Evolutionary conservation across 495 filamentous ascomycete genomes (phyloP).

Genomic region (Neurospora sublineolata): DNA sequence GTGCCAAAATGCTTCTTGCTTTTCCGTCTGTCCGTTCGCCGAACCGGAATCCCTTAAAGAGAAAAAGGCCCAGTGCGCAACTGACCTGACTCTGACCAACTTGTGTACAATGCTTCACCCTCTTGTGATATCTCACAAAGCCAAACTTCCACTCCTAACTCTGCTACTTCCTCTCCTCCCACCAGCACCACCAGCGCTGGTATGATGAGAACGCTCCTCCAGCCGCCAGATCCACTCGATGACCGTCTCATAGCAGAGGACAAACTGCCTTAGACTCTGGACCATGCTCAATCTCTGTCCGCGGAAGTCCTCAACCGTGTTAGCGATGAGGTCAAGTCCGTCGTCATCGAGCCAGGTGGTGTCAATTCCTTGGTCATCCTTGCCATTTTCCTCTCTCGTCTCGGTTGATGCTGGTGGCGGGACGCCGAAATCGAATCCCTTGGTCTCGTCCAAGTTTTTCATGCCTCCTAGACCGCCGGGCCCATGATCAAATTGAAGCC

Average conservation of each 20-base stretch:
- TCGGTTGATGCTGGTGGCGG: background rate
- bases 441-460: background rate
- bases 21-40: background rate
- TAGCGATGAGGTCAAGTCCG: slow-evolving; percentile 64
- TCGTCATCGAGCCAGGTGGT: slow-evolving; percentile 38
- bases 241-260: slow-evolving; percentile 91
- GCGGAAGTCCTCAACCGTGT: slow-evolving; percentile 82
- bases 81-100: background rate
- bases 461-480: background rate
- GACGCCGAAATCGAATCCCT: background rate
- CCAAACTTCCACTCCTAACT: slow-evolving; percentile 19
- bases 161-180: slow-evolving; percentile 3
- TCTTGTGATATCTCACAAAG: background rate
- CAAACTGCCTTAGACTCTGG: slow-evolving; percentile 86
- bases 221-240: slow-evolving; percentile 66
- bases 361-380: slow-evolving; percentile 15
- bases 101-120: background rate
- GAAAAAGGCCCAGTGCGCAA: background rate
- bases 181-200: background rate
- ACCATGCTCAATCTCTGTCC: slow-evolving; percentile 90
- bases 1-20: background rate
- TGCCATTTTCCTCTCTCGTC: background rate
- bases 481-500: background rate
- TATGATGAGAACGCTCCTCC: slow-evolving; percentile 17
- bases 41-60: background rate